Conservation (phyloP, 208 protist species). For the Perkinsela sp. region DNA sequence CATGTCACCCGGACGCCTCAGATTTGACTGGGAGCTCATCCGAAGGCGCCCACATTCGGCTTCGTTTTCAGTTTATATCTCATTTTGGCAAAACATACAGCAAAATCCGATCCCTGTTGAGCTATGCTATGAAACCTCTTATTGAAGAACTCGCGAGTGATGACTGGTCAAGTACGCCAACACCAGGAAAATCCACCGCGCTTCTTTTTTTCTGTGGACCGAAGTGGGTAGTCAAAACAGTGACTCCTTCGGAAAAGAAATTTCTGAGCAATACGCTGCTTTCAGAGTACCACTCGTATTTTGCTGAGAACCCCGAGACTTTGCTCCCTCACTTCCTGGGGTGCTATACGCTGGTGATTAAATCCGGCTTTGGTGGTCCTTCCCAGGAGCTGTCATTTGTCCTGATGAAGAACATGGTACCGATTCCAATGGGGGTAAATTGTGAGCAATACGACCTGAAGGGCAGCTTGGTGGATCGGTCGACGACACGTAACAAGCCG, state of each 20-base stretch:
- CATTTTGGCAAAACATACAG: slow-evolving; percentile 1
- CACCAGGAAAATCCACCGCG: slow-evolving; percentile 50
- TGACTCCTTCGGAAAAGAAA: slow-evolving; percentile 44
- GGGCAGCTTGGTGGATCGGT: slow-evolving; percentile 61
- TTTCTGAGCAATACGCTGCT: slow-evolving; percentile 55
- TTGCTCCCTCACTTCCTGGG: slow-evolving; percentile 65
- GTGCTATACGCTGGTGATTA: slow-evolving; percentile 22
- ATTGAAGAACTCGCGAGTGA: slow-evolving; percentile 2
- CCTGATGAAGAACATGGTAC: slow-evolving; percentile 78
- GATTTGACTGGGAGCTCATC: slow-evolving; percentile 1
- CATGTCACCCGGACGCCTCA: too few species aligned
- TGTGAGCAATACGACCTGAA: slow-evolving; percentile 68
- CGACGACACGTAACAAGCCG: slow-evolving; percentile 26
- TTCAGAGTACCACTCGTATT: slow-evolving; percentile 63
- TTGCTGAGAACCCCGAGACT: slow-evolving; percentile 53
- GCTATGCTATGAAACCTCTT: slow-evolving; percentile 1
- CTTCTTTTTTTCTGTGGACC: slow-evolving; percentile 66
- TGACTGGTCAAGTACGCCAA: slow-evolving; percentile 49
- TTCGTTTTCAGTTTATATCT: not conserved
- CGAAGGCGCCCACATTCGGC: not conserved
- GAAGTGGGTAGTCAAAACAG: slow-evolving; percentile 73
- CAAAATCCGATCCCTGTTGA: slow-evolving; percentile 5
- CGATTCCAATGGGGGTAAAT: slow-evolving; percentile 51
- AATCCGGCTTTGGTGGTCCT: slow-evolving; percentile 8
- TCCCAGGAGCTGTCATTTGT: slow-evolving; percentile 35